These are phyloP conservation scores for Turnera subulata DNA, from an alignment of 345 rosid genomes.

Conservation along the genomic window DNA sequence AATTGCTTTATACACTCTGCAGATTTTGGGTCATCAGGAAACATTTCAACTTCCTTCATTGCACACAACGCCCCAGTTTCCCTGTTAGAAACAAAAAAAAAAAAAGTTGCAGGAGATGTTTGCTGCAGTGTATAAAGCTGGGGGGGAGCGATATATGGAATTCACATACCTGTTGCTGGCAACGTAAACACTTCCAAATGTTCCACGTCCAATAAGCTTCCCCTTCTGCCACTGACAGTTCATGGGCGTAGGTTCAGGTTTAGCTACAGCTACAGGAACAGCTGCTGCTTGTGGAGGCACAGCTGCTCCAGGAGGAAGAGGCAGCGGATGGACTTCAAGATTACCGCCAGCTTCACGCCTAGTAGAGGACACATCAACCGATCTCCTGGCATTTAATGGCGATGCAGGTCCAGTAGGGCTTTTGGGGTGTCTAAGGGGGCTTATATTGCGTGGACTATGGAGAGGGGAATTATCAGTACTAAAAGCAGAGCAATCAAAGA, in stretches of 20 bases:
- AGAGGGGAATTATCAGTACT: slow-evolving; percentile 67
- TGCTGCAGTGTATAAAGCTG: slow-evolving; percentile 7
- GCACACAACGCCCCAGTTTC: slow-evolving; percentile 97
- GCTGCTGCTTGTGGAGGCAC: slow-evolving; percentile 37
- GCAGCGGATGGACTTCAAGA: slow-evolving; percentile 67
- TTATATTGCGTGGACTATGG: slow-evolving; percentile 58
- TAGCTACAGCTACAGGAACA: slow-evolving; percentile 35
- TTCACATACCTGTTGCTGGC: slow-evolving; percentile 69
- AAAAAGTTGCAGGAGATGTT: slow-evolving; percentile 19
- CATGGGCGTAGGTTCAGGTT: slow-evolving; percentile 43
- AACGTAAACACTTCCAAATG: slow-evolving; percentile 93
- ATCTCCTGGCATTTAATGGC: slow-evolving; percentile 43
- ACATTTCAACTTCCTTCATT: slow-evolving; percentile 91
- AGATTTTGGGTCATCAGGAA: slow-evolving; percentile 90
- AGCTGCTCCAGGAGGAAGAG: slow-evolving; percentile 86
- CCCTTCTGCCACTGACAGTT: slow-evolving; percentile 86
- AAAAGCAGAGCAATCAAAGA: slow-evolving; percentile 36
- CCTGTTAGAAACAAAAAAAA: slow-evolving; percentile 35
- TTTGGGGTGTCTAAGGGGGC: slow-evolving; percentile 41
- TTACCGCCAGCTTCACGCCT: slow-evolving; percentile 38
- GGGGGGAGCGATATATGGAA: slow-evolving; percentile 10
- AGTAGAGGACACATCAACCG: slow-evolving; percentile 33
- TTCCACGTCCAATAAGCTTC: slow-evolving; percentile 97
- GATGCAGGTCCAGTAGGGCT: slow-evolving; percentile 53
- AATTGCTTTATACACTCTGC: slow-evolving; percentile 79